phyloP scores from a whole-genome alignment of 169 alveolate genomes.

The Eimeria necatrix region DNA sequence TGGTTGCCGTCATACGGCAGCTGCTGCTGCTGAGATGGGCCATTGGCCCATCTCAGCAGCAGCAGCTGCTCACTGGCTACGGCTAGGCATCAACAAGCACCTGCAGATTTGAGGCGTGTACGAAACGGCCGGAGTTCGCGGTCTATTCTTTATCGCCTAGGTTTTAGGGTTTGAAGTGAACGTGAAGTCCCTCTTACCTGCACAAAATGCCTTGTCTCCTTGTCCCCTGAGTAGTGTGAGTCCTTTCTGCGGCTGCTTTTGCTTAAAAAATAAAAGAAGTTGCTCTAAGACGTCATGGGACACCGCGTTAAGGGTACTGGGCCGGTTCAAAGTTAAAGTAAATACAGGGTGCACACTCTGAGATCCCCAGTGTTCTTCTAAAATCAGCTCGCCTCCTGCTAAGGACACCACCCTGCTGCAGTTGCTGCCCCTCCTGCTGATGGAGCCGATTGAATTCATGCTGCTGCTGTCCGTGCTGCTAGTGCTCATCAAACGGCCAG shows the following conservation, averaged over 20 bases:
- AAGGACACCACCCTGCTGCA: not conserved
- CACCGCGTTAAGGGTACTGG: conserved; percentile 71
- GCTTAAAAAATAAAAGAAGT: not conserved
- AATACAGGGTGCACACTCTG: not conserved
- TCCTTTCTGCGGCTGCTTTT: not conserved
- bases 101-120: not conserved
- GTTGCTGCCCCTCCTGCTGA: not conserved
- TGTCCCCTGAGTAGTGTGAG: conserved; percentile 84
- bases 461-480: not conserved
- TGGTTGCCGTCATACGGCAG: not conserved
- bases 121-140: too few relatives aligned
- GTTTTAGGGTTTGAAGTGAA: not conserved
- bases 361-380: not conserved
- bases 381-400: not conserved
- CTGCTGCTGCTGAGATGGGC: not conserved
- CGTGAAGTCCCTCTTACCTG: conserved; percentile 65
- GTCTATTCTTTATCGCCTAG: too few relatives aligned
- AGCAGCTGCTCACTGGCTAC: not conserved
- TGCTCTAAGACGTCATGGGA: conserved; percentile 38
- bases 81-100: too few relatives aligned
- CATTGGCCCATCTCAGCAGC: not conserved
- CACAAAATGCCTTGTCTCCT: conserved; percentile 92
- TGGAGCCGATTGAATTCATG: not conserved
- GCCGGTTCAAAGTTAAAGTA: conserved; percentile 60
- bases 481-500: not conserved